Evolutionary conservation across 192 early-diverging fungal species (phyloP), one percentile per base, ranked within the genome.

Genomic region (Chytriomyces confervae): DNA sequence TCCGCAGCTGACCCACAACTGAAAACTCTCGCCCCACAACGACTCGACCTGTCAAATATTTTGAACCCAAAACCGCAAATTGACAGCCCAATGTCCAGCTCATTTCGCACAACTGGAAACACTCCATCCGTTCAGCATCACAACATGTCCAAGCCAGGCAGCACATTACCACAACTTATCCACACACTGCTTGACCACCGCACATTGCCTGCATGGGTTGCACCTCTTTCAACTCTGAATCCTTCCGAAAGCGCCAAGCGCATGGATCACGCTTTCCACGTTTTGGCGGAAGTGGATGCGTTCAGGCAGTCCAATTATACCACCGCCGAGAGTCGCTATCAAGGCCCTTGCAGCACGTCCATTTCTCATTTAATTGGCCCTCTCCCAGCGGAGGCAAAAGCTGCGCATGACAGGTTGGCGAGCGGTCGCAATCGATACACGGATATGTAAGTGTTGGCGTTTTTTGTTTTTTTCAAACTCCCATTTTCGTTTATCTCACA

Each of bases 351-450:
- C 10, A 20, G 13, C 27, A 27, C 13, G 4, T 16, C 44, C 47
- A n/a, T n/a, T 47, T 10, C 44, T 43, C 29, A 69, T 29, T 43
- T 48, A 16, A 10, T 69, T 46, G 20, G 61, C 43, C 10, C 18
- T n/a, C 29, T n/a, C 50, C 62, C 46, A 7, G 50, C 23, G 11
- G 16, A 60, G 29, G 29, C 45, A 11, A 63, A 45, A 20, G 77
- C 76, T 13, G 69, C 77, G 18, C 46, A 60, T 29, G 48, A 23
- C 8, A 24, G 70, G 45, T 62, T 45, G 7, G 62, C 44, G 11
- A 24, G 20, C 50, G 62, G 62, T 9, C 73, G 79, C 13, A 86
- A 85, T 72, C 69, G 88, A 13, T 89, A 89, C 66, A 66, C 45
- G 53, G 85, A 89, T 65, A 86, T 89, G 36, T 36, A 36, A 36